Conservation (phyloP, 805 yeast genomes). For the Saccharomyces jurei region DNA sequence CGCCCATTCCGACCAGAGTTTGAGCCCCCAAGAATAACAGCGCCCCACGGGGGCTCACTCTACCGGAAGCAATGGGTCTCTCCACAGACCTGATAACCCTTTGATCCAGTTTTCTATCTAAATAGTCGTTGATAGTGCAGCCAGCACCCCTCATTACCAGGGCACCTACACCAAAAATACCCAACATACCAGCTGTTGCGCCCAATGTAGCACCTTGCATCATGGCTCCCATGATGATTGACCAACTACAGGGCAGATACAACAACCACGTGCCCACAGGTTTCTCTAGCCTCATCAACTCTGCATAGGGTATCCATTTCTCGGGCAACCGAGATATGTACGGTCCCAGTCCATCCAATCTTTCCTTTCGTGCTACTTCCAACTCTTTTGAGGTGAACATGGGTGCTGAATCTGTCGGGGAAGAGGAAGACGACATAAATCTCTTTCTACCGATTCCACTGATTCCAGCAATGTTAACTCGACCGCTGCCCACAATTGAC, state of each 20-base stretch:
- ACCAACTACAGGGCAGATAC: constrained; percentile 84
- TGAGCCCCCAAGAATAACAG: constrained; percentile 63
- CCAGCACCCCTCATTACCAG: constrained; percentile 96
- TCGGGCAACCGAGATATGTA: constrained; percentile 58
- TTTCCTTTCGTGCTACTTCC: constrained; percentile 39
- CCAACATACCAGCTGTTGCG: constrained; percentile 52
- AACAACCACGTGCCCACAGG: constrained; percentile 93
- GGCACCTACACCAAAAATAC: constrained; percentile 76
- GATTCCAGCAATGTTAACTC: not conserved
- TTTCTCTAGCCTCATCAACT: constrained; percentile 81
- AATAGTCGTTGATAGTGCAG: constrained; percentile 86
- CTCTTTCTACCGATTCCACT: not conserved
- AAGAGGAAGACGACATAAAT: not conserved
- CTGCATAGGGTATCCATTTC: constrained; percentile 81
- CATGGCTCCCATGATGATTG: constrained; percentile 82
- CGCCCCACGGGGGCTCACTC: constrained; percentile 68
- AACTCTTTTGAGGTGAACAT: constrained; percentile 25
- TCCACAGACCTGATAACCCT: constrained; percentile 82
- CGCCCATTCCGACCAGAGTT: constrained; percentile 61
- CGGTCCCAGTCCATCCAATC: constrained; percentile 42
- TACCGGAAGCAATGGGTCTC: constrained; percentile 88
- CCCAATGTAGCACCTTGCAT: constrained; percentile 50
- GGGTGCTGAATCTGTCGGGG: not conserved
- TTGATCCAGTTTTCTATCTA: constrained; percentile 74
- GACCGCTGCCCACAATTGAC: not conserved